Evolutionary conservation across 495 filamentous ascomycete genomes (phyloP), one percentile per base, ranked within the genome.

Genomic region (Penicillium parvum): DNA sequence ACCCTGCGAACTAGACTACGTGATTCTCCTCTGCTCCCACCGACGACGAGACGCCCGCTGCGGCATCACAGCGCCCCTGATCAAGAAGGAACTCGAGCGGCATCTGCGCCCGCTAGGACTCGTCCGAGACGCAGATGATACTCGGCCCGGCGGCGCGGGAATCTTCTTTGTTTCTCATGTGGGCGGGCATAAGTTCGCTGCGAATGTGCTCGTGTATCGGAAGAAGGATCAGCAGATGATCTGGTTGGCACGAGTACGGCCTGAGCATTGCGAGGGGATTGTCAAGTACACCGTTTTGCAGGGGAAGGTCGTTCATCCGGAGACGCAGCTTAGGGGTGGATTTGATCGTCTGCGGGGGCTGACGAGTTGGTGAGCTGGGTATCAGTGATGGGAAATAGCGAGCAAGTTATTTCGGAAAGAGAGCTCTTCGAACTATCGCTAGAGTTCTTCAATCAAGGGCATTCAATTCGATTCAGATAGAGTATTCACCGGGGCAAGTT

Each of bases 141-240:
- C 86, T 53, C 64, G 91, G 19, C 81, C 87, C 0, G 91, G 90
- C 7, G 92, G 92, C 0, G 89, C 86, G 1, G 92, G 89, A 2
- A 86, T 98, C 25, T 92, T 95, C 57, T 96, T 95, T 56, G 88
- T 96, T 37, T 89, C 82, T 43, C 92, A 98, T 61, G 88, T 96
- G 0, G 92, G 92, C 8, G 92, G 92, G 0, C 92, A 98, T 58
- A 94, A 95, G 65, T 97, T 88, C 60, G 78, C 80, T 5, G 92
- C 92, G 1, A 98, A 98, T 57, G 77, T 96, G 39, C 76, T 98
- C 64, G 61, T 98, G 0, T 97, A 98, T 59, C 75, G 92, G 11
- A 75, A 82, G 36, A 73, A 72, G 14, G 74, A 82, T 45, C 63
- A 53, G 63, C 90, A 96, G 70, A 91, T 89, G 63, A 90, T 98